Evolutionary conservation across 345 rosid genomes (phyloP).

Genomic region (Gossypium raimondii): DNA sequence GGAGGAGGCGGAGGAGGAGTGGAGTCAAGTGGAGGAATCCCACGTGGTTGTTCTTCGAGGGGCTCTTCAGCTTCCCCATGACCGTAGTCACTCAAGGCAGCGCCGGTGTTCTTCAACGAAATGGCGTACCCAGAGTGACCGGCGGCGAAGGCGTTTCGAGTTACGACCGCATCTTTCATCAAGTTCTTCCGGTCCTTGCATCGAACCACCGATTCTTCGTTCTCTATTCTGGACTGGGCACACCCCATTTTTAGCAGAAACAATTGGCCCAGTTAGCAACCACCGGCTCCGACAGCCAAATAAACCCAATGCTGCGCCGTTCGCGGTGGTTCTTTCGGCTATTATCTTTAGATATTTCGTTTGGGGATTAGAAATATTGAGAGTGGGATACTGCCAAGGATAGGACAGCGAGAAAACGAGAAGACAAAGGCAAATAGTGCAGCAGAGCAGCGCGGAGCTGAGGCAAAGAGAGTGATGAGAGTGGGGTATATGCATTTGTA

Average conservation of each 20-base stretch:
- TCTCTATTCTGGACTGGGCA: constrained; percentile 82
- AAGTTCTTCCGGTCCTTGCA: constrained; percentile 70
- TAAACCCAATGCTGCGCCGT: not conserved
- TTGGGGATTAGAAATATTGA: not conserved
- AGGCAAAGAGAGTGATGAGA: constrained; percentile 20
- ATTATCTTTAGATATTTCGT: not conserved
- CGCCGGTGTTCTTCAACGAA: constrained; percentile 81
- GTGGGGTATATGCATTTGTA: constrained; percentile 5
- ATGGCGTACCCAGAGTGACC: constrained; percentile 73
- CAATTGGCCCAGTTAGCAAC: not conserved
- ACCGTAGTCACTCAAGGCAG: constrained; percentile 85
- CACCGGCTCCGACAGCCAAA: not conserved
- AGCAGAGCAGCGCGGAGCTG: not conserved
- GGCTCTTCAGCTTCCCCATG: constrained; percentile 64
- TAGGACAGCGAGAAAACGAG: not conserved
- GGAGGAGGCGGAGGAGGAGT: constrained; percentile 50
- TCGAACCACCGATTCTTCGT: constrained; percentile 82
- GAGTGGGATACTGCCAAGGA: constrained; percentile 4
- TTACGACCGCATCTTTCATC: constrained; percentile 81
- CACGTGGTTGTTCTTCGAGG: constrained; percentile 22
- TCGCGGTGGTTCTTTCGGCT: not conserved
- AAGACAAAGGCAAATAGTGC: not conserved
- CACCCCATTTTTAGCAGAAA: constrained; percentile 60
- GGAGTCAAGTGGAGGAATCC: constrained; percentile 31
- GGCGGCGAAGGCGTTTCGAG: constrained; percentile 79